Evolutionary conservation across 352 stramenopile genomes (phyloP), one percentile per base, ranked within the genome.

Genomic region (Globisporangium solare): DNA sequence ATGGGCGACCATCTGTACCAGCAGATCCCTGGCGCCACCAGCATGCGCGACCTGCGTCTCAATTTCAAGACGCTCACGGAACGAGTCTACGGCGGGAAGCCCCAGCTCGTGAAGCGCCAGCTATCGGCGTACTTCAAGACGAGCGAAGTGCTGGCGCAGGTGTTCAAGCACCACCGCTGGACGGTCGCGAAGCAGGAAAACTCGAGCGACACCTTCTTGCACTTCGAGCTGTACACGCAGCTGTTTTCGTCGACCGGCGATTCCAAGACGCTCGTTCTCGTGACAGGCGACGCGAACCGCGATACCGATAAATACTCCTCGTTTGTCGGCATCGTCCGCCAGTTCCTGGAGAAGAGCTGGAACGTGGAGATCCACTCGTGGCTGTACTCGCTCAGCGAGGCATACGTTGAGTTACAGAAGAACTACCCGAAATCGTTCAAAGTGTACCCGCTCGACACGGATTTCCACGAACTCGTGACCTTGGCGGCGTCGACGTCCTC

Each of bases 321-420:
- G n/a, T n/a, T 72, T n/a, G 64, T 57, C 14, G 59, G 69, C 5
- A 54, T 79, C 14, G 41, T 76, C 53, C 51, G 54, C 21, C 54
- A 54, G 49, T 79, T 74, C n/a, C 31, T 79, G 2, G 56, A 64
- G 3, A 64, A 74, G 31, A 61, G 61, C 21, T 79, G 70, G 70
- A 64, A 43, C 17, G 60, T 74, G 3, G 67, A 79, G 47, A 54
- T 79, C n/a, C 67, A 79, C 24, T 65, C 67, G 56, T 79, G 70
- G 70, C 45, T 79, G 27, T 54, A 63, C n/a, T 58, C 67, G 22
- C 55, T 69, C 21, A 67, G 56, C 21, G 58, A 65, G n/a, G 64
- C 50, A 47, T 76, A 76, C 35, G 54, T 79, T 39, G 56, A 71
- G 0, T 64, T 67, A 1, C 70, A 74, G 40, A 47, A 60, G 20